Evolutionary conservation across 2,329 filamentous ascomycete genomes (phyloP).

Genomic region (Verticillium longisporum): DNA sequence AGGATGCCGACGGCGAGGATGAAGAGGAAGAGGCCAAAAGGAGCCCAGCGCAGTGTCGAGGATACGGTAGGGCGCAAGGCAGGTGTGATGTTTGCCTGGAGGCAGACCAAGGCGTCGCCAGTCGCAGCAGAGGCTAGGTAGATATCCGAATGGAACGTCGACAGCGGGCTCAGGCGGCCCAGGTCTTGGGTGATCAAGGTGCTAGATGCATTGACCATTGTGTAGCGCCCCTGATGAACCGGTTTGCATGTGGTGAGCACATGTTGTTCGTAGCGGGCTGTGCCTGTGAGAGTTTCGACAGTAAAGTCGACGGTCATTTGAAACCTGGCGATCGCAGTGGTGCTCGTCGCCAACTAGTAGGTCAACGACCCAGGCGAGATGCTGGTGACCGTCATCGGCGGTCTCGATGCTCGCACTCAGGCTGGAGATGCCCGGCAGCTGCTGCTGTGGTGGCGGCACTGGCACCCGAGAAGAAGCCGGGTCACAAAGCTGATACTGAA

Average conservation of each 20-base stretch:
- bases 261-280: not conserved
- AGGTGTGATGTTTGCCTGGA: conserved; percentile 12
- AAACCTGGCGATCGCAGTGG: not conserved
- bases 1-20: conserved; percentile 9
- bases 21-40: conserved; percentile 12
- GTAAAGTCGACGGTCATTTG: not conserved
- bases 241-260: not conserved
- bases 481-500: not conserved
- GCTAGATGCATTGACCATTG: not conserved
- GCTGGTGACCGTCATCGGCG: not conserved
- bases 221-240: not conserved
- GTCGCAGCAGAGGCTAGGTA: conserved; percentile 2
- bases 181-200: conserved; percentile 5
- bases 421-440: not conserved
- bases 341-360: not conserved
- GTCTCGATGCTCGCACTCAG: not conserved
- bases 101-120: conserved; percentile 6
- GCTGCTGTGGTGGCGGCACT: too few species aligned
- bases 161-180: conserved; percentile 5
- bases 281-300: not conserved
- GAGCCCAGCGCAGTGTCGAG: conserved; percentile 8
- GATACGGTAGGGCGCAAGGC: conserved; percentile 2
- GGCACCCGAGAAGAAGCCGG: too few species aligned
- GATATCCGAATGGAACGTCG: conserved; percentile 9
- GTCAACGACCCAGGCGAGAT: not conserved